Evolutionary conservation across 768 basidiomycete species (phyloP), one percentile per base, ranked within the genome.

Genomic region (Tephrocybe rancida): DNA sequence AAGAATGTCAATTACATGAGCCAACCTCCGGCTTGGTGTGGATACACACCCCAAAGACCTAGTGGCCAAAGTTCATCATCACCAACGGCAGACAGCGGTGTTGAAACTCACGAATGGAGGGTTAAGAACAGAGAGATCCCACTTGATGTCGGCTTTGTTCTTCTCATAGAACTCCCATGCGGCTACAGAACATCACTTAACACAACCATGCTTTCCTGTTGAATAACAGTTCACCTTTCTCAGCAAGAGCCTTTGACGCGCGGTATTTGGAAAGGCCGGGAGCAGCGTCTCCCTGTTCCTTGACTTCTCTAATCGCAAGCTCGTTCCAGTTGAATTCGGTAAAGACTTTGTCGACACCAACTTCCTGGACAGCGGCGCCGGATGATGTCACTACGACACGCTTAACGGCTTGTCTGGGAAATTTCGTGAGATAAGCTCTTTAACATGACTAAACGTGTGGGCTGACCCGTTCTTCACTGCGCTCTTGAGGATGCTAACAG

Each of bases 341-440:
- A 60, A 74, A 80, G 2, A 70, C 64, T 4, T 64, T 56, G 52
- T 55, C 19, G 1, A 50, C 37, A 38, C 65, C 60, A 2, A 63
- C 44, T 57, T 64, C 68, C 5, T 78, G 39, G 32, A 85, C 60
- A 2, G 82, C 65, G 9, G 82, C 85, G 44, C 70, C 67, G 1
- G 86, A 87, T 0, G 83, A 83, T 0, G 85, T 86, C 55, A 87
- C 64, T 14, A 90, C 78, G 16, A 90, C 68, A 30, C 89, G 81
- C 67, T 85, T 80, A 56, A 90, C 26, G 30, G 44, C 21, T 14
- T 41, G 18, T 44, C 44, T 56, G 14, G 25, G 5, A 1, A 18
- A 18, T 72, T 9, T 10, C 18, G 14, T 24, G 6, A 34, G 43
- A 27, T 61, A 61, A 88, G 16, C 35, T 39, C 21, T 9, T 7